Evolutionary conservation across 306 rosid genomes (phyloP).

Genomic region (Hippophae gyantsensis): DNA sequence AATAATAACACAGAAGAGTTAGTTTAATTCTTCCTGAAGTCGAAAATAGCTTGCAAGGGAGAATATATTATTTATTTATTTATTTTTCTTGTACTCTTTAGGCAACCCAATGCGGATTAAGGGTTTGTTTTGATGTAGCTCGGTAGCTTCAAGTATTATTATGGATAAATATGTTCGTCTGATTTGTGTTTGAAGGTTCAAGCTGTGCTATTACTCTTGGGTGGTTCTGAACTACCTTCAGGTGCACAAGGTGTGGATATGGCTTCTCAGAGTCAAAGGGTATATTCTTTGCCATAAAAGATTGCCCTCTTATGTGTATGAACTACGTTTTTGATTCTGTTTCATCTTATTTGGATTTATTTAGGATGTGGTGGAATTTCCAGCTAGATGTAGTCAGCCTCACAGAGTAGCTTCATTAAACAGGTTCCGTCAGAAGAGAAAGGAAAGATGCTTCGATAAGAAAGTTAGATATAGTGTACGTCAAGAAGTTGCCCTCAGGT

Average conservation of each 20-base stretch:
- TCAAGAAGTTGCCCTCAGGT: conserved; percentile 91
- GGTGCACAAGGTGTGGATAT: conserved; percentile 36
- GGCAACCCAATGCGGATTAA: conserved; percentile 3
- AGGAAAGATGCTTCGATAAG: conserved; percentile 76
- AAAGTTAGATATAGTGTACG: conserved; percentile 80
- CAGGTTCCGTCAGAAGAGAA: conserved; percentile 79
- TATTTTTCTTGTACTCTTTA: not conserved
- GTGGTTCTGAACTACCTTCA: conserved; percentile 52
- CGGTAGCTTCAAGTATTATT: not conserved
- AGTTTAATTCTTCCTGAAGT: not conserved
- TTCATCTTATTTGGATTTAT: conserved; percentile 11
- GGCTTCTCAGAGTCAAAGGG: conserved; percentile 43
- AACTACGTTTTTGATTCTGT: not conserved
- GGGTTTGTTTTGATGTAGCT: not conserved
- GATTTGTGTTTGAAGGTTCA: conserved; percentile 47
- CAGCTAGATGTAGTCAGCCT: conserved; percentile 48
- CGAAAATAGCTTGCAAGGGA: conserved; percentile 3
- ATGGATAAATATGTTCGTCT: not conserved
- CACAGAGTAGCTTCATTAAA: conserved; percentile 62
- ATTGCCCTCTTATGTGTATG: not conserved
- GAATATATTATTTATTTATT: not conserved
- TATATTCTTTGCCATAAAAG: conserved; percentile 21
- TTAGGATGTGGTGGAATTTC: conserved; percentile 40
- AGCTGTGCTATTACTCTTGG: conserved; percentile 60
- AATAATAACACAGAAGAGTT: not conserved